These are phyloP conservation scores for Kwoniella shivajii DNA, from an alignment of 1,284 basidiomycete species.

Conservation along the genomic window DNA sequence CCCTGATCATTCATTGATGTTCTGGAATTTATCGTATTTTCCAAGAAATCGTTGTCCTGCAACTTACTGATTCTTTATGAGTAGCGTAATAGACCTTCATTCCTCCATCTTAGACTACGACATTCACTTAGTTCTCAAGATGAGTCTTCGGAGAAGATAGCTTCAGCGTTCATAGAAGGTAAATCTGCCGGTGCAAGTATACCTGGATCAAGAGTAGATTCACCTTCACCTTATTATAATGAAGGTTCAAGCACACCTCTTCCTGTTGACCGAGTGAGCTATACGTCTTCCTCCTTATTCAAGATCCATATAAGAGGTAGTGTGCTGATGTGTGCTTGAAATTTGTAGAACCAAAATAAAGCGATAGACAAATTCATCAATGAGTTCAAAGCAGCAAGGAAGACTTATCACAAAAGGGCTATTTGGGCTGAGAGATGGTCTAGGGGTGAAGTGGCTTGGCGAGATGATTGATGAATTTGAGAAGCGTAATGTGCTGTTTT, in stretches of 20 bases:
- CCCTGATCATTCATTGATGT: no score
- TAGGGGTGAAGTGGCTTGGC: slow-evolving; percentile 79
- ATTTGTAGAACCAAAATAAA: slow-evolving; percentile 36
- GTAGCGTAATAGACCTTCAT: slow-evolving; percentile 79
- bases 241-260: slow-evolving; percentile 13
- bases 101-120: slow-evolving; percentile 78
- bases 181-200: slow-evolving; percentile 41
- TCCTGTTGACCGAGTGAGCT: neutral
- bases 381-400: slow-evolving; percentile 81
- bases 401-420: slow-evolving; percentile 83
- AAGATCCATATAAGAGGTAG: no score
- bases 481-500: no score
- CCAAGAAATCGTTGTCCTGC: no score
- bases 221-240: slow-evolving; percentile 46
- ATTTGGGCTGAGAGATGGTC: slow-evolving; percentile 87
- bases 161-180: slow-evolving; percentile 73
- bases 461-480: slow-evolving; percentile 60
- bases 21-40: no score
- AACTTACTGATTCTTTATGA: neutral
- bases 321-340: no score
- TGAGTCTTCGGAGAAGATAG: slow-evolving; percentile 78
- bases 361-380: slow-evolving; percentile 78
- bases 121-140: slow-evolving; percentile 87
- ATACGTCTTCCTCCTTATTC: neutral
- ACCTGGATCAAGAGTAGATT: slow-evolving; percentile 43